Evolutionary conservation across 257 asterid genomes (phyloP).

Genomic region (Nicotiana paniculata): DNA sequence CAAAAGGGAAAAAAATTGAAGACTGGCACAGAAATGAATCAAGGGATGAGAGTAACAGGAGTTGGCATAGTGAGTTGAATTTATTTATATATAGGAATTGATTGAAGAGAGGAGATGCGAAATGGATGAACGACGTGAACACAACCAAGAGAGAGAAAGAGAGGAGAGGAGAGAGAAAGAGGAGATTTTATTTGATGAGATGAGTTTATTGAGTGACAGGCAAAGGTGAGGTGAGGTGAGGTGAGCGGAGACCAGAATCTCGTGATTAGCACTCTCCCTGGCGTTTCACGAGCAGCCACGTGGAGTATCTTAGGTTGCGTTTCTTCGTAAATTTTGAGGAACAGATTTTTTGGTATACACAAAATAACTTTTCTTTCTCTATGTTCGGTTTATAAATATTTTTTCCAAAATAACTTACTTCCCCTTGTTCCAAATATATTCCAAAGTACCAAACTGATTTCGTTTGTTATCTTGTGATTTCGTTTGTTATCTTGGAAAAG

Average conservation of each 20-base stretch:
- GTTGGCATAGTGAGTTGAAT: background rate
- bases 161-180: background rate
- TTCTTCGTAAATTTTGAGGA: background rate
- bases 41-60: background rate
- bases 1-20: background rate
- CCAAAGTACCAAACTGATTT: too few species aligned
- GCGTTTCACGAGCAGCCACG: slow-evolving; percentile 16
- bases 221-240: slow-evolving; percentile 2
- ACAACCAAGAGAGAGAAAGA: background rate
- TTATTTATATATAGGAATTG: background rate
- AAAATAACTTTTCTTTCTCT: too few species aligned
- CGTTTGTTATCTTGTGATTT: too few species aligned
- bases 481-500: too few species aligned
- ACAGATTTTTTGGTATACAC: background rate
- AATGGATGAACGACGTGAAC: background rate
- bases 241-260: slow-evolving; percentile 21
- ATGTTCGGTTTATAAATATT: too few species aligned
- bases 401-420: too few species aligned
- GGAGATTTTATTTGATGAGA: background rate
- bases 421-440: too few species aligned
- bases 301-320: background rate
- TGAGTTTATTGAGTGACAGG: background rate
- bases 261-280: slow-evolving; percentile 21
- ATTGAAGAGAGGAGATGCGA: background rate
- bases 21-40: slow-evolving; percentile 13